These are phyloP conservation scores for Termitomyces titanicus DNA, from an alignment of 768 basidiomycete genomes.

Conservation along the genomic window DNA sequence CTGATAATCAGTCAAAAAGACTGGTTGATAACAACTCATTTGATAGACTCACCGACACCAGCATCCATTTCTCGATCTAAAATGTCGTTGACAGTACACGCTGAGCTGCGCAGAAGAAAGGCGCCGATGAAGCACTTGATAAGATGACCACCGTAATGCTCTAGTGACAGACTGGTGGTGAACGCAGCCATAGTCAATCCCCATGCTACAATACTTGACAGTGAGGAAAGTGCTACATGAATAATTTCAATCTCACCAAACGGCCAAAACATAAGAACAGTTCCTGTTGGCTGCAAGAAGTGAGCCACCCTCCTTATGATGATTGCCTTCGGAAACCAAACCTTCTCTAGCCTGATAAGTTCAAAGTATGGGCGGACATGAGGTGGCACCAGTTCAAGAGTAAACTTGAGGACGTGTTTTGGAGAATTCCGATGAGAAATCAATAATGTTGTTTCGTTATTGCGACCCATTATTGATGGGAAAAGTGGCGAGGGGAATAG, in stretches of 20 bases:
- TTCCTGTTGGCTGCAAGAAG: constrained; percentile 41
- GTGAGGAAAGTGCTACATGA: not conserved
- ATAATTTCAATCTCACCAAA: constrained; percentile 31
- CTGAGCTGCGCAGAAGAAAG: constrained; percentile 42
- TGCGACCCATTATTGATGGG: constrained; percentile 16
- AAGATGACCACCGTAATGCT: constrained; percentile 27
- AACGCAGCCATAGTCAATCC: constrained; percentile 50
- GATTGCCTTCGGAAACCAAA: constrained; percentile 6
- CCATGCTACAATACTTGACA: constrained; percentile 32
- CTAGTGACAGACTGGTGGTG: constrained; percentile 25
- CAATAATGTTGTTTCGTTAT: constrained; percentile 22
- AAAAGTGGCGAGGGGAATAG: not conserved
- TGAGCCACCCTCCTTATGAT: not conserved
- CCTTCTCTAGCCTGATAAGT: constrained; percentile 49
- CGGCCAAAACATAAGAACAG: constrained; percentile 51
- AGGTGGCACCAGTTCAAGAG: constrained; percentile 27
- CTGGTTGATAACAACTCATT: not conserved
- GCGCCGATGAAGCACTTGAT: constrained; percentile 34
- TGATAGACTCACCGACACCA: constrained; percentile 40
- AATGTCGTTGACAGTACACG: constrained; percentile 55
- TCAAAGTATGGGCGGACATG: constrained; percentile 40
- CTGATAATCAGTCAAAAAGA: constrained; percentile 20
- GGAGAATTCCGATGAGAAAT: constrained; percentile 16
- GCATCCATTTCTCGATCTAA: constrained; percentile 50
- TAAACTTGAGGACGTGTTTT: constrained; percentile 23